These are phyloP conservation scores for Ulota crispa DNA, from an alignment of 225 moss, liverwort and hornwort species.

Conservation along the genomic window DNA sequence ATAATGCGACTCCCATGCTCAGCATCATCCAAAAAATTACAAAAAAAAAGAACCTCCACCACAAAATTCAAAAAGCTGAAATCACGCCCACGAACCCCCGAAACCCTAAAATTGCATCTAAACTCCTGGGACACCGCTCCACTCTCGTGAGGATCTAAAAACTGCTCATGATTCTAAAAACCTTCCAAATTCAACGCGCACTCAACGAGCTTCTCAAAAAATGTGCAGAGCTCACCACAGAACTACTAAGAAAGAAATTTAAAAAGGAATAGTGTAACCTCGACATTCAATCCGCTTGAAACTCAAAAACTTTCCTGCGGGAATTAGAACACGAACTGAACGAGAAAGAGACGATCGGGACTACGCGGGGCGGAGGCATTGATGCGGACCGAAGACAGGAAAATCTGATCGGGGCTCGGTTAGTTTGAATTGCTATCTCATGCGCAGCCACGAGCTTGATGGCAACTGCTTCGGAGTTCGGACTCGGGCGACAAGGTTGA, in stretches of 20 bases:
- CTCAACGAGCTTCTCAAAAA: not conserved
- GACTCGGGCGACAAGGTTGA: not conserved
- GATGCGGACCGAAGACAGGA: too few relatives aligned
- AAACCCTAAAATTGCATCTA: constrained; percentile 9
- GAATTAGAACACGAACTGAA: not conserved
- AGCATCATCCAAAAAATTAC: not conserved
- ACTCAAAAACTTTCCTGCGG: not conserved
- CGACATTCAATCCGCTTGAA: not conserved
- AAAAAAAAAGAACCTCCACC: not conserved
- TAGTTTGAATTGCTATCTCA: not conserved
- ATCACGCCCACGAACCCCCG: not conserved
- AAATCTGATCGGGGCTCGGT: not conserved
- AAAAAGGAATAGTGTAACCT: not conserved
- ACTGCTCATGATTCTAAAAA: not conserved
- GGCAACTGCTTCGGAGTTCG: not conserved
- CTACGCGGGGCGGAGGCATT: not conserved
- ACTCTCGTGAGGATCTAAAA: not conserved
- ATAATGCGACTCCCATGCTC: constrained; percentile 24
- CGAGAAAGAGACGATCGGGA: not conserved
- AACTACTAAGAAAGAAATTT: not conserved
- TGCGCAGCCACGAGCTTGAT: not conserved
- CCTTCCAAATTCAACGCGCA: not conserved
- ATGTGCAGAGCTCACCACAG: not conserved
- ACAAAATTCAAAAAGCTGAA: not conserved
- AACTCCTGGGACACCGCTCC: not conserved